Conservation (phyloP, 148 eudicot species). For the Beta vulgaris region DNA sequence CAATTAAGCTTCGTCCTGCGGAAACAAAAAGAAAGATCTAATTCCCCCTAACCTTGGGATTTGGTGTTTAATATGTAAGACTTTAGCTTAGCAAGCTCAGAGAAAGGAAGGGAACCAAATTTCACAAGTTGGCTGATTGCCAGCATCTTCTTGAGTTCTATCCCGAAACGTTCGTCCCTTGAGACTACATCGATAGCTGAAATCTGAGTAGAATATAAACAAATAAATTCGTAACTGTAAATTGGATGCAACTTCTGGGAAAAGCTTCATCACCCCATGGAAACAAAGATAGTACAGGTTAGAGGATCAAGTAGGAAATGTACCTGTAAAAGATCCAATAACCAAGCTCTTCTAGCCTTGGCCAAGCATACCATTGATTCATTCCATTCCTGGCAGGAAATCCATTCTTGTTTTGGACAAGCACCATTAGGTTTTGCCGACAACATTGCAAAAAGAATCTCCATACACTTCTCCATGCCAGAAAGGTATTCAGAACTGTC, state of each 20-base stretch:
- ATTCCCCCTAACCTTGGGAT: slow-evolving; percentile 53
- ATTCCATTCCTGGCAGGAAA: slow-evolving; percentile 51
- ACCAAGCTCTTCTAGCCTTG: slow-evolving; percentile 67
- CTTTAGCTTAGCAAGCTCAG: slow-evolving; percentile 69
- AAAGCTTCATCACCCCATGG: not conserved
- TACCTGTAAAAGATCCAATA: slow-evolving; percentile 70
- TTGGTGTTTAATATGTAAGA: slow-evolving; percentile 41
- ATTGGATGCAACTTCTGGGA: not conserved
- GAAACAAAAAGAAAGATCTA: not conserved
- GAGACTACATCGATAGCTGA: slow-evolving; percentile 43
- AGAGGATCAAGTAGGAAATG: not conserved
- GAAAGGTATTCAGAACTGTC: slow-evolving; percentile 44
- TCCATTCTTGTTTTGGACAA: slow-evolving; percentile 26
- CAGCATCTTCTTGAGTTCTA: slow-evolving; percentile 48
- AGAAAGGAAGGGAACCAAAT: slow-evolving; percentile 56
- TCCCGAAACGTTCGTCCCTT: slow-evolving; percentile 29
- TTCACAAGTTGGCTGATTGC: slow-evolving; percentile 60
- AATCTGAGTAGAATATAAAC: slow-evolving; percentile 39
- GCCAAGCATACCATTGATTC: slow-evolving; percentile 67
- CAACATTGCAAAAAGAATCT: slow-evolving; percentile 57
- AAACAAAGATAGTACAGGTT: not conserved
- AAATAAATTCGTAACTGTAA: not conserved
- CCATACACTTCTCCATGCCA: slow-evolving; percentile 70
- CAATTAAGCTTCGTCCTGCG: not conserved
- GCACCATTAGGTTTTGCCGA: slow-evolving; percentile 38